Conservation (phyloP, 495 filamentous ascomycete species). For the Alectoria sarmentosa region DNA sequence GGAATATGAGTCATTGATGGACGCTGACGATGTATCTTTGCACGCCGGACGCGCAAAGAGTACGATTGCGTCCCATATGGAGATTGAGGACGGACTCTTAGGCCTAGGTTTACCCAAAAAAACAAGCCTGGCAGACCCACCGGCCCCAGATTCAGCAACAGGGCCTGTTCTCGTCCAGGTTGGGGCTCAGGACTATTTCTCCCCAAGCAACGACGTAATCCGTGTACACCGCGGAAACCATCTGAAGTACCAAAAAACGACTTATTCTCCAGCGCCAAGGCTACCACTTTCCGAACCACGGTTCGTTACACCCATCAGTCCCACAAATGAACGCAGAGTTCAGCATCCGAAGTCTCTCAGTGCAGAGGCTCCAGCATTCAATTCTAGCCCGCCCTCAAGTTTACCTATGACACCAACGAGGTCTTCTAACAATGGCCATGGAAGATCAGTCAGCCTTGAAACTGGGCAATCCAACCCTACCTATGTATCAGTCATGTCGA, state of each 20-base stretch:
- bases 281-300: background rate
- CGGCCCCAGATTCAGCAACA: background rate
- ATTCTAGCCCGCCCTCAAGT: background rate
- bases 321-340: background rate
- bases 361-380: conserved; percentile 1
- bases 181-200: background rate
- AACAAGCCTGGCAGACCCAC: background rate
- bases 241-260: background rate
- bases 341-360: conserved; percentile 6
- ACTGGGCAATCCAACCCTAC: background rate
- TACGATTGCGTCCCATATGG: background rate
- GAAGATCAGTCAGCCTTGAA: background rate
- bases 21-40: background rate
- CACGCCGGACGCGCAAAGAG: background rate
- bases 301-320: background rate
- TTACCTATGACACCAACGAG: background rate
- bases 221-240: background rate
- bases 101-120: background rate
- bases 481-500: background rate
- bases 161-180: background rate
- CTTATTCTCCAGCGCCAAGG: background rate
- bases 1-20: background rate
- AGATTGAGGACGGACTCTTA: background rate
- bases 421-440: background rate
- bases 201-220: background rate